Evolutionary conservation across 2,329 filamentous ascomycete species (phyloP), one percentile per base, ranked within the genome.

Genomic region (Anthostomella pinea): DNA sequence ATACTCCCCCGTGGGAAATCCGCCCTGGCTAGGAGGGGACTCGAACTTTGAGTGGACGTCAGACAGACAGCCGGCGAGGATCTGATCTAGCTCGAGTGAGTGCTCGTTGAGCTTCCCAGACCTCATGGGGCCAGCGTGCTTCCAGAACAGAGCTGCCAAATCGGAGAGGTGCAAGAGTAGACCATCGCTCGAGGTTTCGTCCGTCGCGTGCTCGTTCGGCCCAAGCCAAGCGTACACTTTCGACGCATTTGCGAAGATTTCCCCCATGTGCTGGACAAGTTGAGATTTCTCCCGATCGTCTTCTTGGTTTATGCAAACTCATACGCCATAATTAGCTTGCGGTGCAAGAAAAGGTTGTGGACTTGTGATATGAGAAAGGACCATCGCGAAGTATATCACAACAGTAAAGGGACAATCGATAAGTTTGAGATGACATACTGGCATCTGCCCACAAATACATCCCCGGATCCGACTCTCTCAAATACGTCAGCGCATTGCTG

Each of bases 281-380:
- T 4, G 19, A 3, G 42, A 39, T 20, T 41, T 45, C 14, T 45
- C 42, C 13, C 28, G 14, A 5, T 41, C 35, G 7, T 38, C 38
- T 20, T 33, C 24, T n/a, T 45, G 42, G 9, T 45, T 41, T 15
- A 41, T 45, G 24, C 41, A 41, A 14, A 45, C n/a, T n/a, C n/a
- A n/a, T n/a, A n/a, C n/a, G n/a, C n/a, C n/a, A n/a, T n/a, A n/a
- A n/a, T n/a, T n/a, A n/a, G n/a, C n/a, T n/a, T n/a, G n/a, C n/a
- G n/a, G n/a, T n/a, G n/a, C n/a, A n/a, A n/a, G n/a, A n/a, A n/a
- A n/a, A n/a, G n/a, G n/a, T n/a, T n/a, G n/a, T n/a, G n/a, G n/a
- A n/a, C n/a, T n/a, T n/a, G n/a, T n/a, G n/a, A n/a, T n/a, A n/a
- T n/a, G n/a, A n/a, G n/a, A n/a, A n/a, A n/a, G n/a, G n/a, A n/a